A percentile compares a stretch with the other conserved stretches of the same genome.
These are phyloP conservation scores for Hippophae rhamnoides DNA, from an alignment of 306 rosid genomes.

Conservation along the genomic window DNA sequence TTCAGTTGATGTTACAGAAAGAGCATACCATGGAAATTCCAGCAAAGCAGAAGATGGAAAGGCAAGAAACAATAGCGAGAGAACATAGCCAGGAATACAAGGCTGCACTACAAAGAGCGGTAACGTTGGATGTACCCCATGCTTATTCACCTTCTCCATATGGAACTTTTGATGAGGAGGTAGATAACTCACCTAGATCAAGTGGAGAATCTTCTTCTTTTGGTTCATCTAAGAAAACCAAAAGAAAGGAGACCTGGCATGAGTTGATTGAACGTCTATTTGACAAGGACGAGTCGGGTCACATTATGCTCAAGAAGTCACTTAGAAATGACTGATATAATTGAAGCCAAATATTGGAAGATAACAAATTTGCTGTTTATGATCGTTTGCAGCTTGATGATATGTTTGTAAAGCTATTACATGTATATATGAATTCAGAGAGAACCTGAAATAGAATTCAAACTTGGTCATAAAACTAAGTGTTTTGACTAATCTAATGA, in stretches of 20 bases:
- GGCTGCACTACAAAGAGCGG: constrained; percentile 88
- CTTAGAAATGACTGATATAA: constrained; percentile 13
- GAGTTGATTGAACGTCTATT: constrained; percentile 45
- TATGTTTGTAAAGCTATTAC: no score
- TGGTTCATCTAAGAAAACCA: constrained; percentile 34
- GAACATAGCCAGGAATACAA: constrained; percentile 57
- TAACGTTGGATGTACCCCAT: constrained; percentile 69
- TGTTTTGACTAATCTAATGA: no score
- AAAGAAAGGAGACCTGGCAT: constrained; percentile 44
- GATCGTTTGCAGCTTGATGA: no score
- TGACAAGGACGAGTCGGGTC: constrained; percentile 50
- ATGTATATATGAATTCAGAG: no score
- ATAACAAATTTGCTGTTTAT: no score
- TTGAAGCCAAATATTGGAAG: not conserved
- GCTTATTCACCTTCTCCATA: constrained; percentile 57
- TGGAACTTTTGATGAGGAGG: constrained; percentile 64
- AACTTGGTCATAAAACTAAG: no score
- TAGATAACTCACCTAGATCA: constrained; percentile 30
- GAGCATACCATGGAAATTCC: constrained; percentile 55
- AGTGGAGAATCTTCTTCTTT: constrained; percentile 45
- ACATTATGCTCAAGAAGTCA: constrained; percentile 33
- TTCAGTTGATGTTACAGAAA: constrained; percentile 56
- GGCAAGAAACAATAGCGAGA: constrained; percentile 53
- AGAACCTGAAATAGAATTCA: no score
- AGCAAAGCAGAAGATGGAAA: constrained; percentile 64